Percentiles rank a stretch among this genome's conserved stretches.
phyloP scores from a whole-genome alignment of 345 rosid genomes.

The Aquilaria malaccensis region DNA sequence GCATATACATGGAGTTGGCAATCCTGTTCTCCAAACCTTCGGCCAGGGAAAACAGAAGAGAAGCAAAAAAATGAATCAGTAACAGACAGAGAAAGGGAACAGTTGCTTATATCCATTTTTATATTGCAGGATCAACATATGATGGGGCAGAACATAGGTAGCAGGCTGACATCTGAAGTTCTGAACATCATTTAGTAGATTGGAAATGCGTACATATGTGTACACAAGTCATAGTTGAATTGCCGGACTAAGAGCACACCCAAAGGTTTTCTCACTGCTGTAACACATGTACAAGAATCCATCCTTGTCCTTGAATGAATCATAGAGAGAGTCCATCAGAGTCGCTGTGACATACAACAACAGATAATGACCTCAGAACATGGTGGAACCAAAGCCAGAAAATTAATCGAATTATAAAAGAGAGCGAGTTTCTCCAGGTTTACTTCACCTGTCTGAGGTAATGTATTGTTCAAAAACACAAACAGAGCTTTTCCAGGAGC shows the following conservation, averaged over 20 bases:
- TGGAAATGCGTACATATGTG: not conserved
- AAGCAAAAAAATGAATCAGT: too few species aligned
- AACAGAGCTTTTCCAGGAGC: constrained; percentile 70
- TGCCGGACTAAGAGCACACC: constrained; percentile 15
- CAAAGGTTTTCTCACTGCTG: constrained; percentile 74
- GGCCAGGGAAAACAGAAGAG: too few species aligned
- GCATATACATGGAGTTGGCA: too few species aligned
- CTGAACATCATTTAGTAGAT: not conserved
- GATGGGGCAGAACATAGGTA: not conserved
- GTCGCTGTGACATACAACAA: constrained; percentile 33
- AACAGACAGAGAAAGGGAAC: too few species aligned
- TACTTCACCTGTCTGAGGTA: constrained; percentile 67
- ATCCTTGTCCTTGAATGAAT: constrained; percentile 74
- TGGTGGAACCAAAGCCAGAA: not conserved
- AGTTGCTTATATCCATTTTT: too few species aligned
- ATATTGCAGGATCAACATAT: too few species aligned
- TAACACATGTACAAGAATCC: constrained; percentile 82
- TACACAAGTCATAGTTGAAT: constrained; percentile 9
- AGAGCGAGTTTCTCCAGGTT: too few species aligned
- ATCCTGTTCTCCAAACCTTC: too few species aligned
- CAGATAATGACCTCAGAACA: not conserved
- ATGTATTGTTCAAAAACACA: constrained; percentile 71
- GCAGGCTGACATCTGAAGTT: constrained; percentile 8
- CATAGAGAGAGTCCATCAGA: constrained; percentile 57
- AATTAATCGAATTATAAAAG: not conserved